These are phyloP conservation scores for Aureobasidium sp. DNA, from an alignment of 2,329 filamentous ascomycete species.

Conservation along the genomic window DNA sequence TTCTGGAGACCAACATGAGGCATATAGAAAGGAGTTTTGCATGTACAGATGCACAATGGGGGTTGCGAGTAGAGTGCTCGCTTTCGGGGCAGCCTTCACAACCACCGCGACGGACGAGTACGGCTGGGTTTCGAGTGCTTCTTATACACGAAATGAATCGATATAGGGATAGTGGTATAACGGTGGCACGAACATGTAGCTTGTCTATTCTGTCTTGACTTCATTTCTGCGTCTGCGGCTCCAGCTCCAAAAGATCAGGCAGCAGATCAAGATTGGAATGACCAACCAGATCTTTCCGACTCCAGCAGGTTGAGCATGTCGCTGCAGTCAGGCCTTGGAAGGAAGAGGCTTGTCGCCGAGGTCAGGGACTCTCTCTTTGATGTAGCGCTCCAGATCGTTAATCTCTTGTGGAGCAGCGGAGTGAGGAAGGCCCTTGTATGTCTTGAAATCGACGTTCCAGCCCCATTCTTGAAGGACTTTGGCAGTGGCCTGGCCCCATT, in stretches of 20 bases:
- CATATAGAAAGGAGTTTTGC: background rate
- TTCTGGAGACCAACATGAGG: background rate
- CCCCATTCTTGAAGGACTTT: conserved; percentile 60
- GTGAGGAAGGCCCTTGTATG: conserved; percentile 69
- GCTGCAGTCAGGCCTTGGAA: conserved; percentile 9
- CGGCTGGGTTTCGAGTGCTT: background rate
- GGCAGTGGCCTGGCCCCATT: conserved; percentile 59
- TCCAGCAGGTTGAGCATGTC: background rate
- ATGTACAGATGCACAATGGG: background rate
- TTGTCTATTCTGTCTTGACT: background rate
- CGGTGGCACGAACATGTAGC: background rate
- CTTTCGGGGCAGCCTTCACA: background rate
- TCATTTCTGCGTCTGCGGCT: background rate
- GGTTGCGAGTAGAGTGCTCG: background rate
- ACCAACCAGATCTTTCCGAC: background rate
- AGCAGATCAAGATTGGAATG: background rate
- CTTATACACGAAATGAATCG: background rate
- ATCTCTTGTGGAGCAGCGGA: conserved; percentile 70
- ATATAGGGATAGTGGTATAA: background rate
- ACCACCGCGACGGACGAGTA: background rate
- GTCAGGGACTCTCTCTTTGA: conserved; percentile 44
- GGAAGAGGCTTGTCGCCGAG: conserved; percentile 29
- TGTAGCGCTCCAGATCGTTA: conserved; percentile 64
- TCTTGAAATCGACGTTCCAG: conserved; percentile 64
- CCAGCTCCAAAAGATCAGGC: background rate